phyloP scores from a whole-genome alignment of 1,284 basidiomycete species.

The Meira nashicola region DNA sequence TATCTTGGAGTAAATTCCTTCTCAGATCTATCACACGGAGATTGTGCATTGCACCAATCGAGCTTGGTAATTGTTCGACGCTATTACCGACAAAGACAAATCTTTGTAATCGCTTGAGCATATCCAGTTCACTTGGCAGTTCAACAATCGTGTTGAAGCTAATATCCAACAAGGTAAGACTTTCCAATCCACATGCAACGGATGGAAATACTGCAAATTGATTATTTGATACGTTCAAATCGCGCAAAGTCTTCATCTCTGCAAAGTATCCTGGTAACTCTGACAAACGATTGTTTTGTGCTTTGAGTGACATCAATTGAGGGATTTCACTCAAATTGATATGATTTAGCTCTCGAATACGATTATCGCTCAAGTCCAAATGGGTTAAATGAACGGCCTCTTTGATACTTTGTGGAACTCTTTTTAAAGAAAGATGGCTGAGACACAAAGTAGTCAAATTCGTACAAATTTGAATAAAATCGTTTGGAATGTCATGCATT shows the following conservation, averaged over 20 bases:
- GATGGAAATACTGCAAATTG: constrained; percentile 77
- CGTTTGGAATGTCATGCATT: constrained; percentile 90
- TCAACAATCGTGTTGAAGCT: constrained; percentile 87
- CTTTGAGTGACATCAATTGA: constrained; percentile 68
- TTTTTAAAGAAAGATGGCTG: constrained; percentile 91
- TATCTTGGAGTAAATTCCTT: constrained; percentile 41
- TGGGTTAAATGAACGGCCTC: constrained; percentile 71
- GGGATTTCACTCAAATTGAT: constrained; percentile 74
- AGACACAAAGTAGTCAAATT: constrained; percentile 78
- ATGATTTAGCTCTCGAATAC: constrained; percentile 82
- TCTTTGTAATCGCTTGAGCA: constrained; percentile 56
- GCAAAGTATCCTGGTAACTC: constrained; percentile 80
- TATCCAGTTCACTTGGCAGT: constrained; percentile 74
- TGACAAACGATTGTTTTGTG: constrained; percentile 90
- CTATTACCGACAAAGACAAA: constrained; percentile 46
- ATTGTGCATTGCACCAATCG: constrained; percentile 31
- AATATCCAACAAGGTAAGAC: constrained; percentile 79
- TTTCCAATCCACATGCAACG: constrained; percentile 70
- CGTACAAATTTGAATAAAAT: constrained; percentile 88
- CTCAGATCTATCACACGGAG: constrained; percentile 46
- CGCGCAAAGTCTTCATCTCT: constrained; percentile 66
- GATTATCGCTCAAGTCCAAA: constrained; percentile 87
- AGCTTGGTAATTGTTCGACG: constrained; percentile 38
- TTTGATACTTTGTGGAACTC: constrained; percentile 78
- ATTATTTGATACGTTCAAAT: constrained; percentile 95